Conservation (phyloP, 2,329 filamentous ascomycete species). For the Colletotrichum costaricense region DNA sequence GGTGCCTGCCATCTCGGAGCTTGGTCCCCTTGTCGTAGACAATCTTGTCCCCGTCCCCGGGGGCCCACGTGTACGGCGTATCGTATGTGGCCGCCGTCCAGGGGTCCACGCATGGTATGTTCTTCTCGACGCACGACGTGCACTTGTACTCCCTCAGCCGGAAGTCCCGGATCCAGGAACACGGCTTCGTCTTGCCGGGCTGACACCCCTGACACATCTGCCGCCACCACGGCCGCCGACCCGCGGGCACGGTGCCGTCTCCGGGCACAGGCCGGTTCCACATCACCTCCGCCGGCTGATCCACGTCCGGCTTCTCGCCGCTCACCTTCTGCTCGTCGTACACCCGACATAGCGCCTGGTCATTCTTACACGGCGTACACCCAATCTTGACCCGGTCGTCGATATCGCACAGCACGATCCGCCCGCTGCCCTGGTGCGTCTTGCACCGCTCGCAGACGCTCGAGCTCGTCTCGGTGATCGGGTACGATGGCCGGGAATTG, state of each 20-base stretch:
- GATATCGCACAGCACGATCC: conserved; percentile 23
- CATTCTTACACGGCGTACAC: conserved; percentile 18
- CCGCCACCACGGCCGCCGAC: conserved; percentile 37
- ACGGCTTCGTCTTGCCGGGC: neutral
- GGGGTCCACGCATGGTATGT: conserved; percentile 38
- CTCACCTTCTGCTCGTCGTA: conserved; percentile 6
- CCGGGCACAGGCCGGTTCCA: conserved; percentile 29
- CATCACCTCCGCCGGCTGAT: conserved; percentile 9
- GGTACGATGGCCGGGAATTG: conserved; percentile 27
- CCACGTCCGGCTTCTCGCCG: neutral
- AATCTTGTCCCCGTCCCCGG: neutral
- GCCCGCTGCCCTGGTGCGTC: neutral
- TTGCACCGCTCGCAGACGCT: conserved; percentile 28
- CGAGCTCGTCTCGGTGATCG: neutral
- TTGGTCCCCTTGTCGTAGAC: neutral
- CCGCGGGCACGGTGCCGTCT: neutral
- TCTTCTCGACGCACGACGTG: conserved; percentile 34
- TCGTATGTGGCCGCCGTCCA: conserved; percentile 29
- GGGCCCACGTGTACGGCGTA: conserved; percentile 25
- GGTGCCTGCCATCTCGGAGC: neutral
- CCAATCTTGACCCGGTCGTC: conserved; percentile 30
- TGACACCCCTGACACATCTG: conserved; percentile 35
- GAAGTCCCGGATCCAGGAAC: conserved; percentile 25
- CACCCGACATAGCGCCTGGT: conserved; percentile 5
- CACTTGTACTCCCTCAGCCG: conserved; percentile 28